Conservation (phyloP, 768 basidiomycete genomes). For the Mycena leptocephala region DNA sequence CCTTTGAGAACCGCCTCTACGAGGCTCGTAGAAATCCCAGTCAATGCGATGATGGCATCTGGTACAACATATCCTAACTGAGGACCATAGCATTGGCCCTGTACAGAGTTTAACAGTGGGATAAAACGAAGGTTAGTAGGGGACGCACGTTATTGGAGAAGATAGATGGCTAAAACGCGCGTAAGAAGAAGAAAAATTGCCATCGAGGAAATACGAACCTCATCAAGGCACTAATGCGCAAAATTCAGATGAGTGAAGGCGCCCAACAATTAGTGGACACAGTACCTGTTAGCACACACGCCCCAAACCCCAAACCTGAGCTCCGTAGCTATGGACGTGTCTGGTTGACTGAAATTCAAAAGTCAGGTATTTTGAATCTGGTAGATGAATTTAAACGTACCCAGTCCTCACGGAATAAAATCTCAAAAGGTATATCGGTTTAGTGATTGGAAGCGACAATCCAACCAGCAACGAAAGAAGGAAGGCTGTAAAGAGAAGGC, state of each 20-base stretch:
- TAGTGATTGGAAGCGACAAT: constrained; percentile 83
- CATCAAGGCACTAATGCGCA: constrained; percentile 11
- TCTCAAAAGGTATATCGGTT: constrained; percentile 74
- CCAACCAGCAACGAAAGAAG: constrained; percentile 85
- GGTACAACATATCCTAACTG: constrained; percentile 81
- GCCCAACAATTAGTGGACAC: neutral
- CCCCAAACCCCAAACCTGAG: constrained; percentile 90
- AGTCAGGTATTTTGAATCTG: neutral
- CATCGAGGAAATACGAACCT: constrained; percentile 1
- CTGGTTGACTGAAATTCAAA: constrained; percentile 42
- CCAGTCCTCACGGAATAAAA: constrained; percentile 54
- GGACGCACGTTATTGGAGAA: constrained; percentile 47
- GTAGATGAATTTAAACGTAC: constrained; percentile 2
- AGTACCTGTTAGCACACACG: constrained; percentile 75
- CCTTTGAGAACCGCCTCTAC: constrained; percentile 65
- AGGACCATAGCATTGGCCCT: constrained; percentile 73
- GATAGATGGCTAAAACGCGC: constrained; percentile 48
- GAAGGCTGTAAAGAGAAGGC: constrained; percentile 73
- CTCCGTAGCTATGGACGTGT: constrained; percentile 70
- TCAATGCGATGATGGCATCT: constrained; percentile 52
- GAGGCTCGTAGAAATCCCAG: constrained; percentile 63
- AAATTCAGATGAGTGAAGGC: neutral
- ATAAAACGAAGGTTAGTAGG: neutral
- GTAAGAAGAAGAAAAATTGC: neutral
- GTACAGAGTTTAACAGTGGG: neutral